Conservation (phyloP, 2,329 filamentous ascomycete genomes). For the Pseudocercospora macadamiae region DNA sequence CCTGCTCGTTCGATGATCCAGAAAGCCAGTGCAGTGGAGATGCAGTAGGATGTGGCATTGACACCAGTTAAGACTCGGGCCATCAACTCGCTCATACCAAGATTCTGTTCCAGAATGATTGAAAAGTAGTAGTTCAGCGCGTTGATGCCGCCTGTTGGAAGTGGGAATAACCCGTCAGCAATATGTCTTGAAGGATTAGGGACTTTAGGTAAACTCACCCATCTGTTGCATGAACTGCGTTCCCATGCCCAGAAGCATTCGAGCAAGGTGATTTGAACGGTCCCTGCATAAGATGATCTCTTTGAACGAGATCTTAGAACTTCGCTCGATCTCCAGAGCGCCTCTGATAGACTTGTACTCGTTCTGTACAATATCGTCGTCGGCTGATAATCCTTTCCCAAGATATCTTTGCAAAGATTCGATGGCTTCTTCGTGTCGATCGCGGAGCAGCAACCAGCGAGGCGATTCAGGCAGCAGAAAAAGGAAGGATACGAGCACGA, state of each 20-base stretch:
- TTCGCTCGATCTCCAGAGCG: slow-evolving; percentile 16
- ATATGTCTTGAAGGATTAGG: too few species aligned
- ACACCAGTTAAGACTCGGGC: slow-evolving; percentile 20
- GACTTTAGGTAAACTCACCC: background rate
- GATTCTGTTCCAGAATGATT: slow-evolving; percentile 19
- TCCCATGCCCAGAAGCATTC: slow-evolving; percentile 22
- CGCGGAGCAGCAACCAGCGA: slow-evolving; percentile 40
- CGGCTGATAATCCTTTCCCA: slow-evolving; percentile 43
- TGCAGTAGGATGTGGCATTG: slow-evolving; percentile 20
- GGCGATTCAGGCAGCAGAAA: slow-evolving; percentile 43
- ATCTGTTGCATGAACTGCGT: slow-evolving; percentile 17
- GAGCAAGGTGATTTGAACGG: slow-evolving; percentile 16
- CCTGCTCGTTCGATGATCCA: slow-evolving; percentile 22
- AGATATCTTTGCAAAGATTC: slow-evolving; percentile 48
- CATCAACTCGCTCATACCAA: slow-evolving; percentile 19
- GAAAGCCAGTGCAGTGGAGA: slow-evolving; percentile 18
- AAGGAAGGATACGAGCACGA: slow-evolving; percentile 30
- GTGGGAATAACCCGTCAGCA: too few species aligned
- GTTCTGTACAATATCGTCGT: slow-evolving; percentile 10
- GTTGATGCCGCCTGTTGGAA: slow-evolving; percentile 6
- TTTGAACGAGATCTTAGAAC: slow-evolving; percentile 15
- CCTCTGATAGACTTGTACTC: slow-evolving; percentile 21
- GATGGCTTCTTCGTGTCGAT: slow-evolving; percentile 35
- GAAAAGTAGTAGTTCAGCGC: slow-evolving; percentile 20
- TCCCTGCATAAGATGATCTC: slow-evolving; percentile 17